phyloP scores from a whole-genome alignment of 73 alveolate genomes.

The Uronychia setigera region DNA sequence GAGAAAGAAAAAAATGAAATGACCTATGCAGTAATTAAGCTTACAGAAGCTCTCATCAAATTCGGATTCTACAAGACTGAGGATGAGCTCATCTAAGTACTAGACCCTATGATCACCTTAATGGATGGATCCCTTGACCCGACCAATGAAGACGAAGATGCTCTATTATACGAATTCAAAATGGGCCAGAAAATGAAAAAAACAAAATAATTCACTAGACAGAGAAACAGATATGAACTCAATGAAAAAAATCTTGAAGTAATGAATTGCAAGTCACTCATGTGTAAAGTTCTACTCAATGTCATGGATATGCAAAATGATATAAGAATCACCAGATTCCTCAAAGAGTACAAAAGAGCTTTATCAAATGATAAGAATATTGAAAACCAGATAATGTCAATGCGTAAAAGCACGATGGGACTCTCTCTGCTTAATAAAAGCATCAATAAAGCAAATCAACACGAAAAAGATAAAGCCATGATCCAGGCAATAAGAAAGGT shows the following conservation, averaged over 20 bases:
- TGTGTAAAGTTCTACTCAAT: constrained; percentile 26
- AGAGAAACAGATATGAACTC: constrained; percentile 11
- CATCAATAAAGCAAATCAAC: too few species aligned
- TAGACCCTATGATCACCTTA: constrained; percentile 41
- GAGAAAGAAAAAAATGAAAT: constrained; percentile 30
- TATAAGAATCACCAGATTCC: constrained; percentile 21
- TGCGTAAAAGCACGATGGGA: too few species aligned
- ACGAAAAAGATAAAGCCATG: background rate
- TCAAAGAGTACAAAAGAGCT: constrained; percentile 2
- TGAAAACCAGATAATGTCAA: too few species aligned
- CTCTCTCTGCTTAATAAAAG: too few species aligned
- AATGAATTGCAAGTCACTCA: constrained; percentile 27
- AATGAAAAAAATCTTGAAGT: constrained; percentile 7
- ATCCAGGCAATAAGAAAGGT: background rate
- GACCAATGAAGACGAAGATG: constrained; percentile 13
- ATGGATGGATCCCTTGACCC: constrained; percentile 47
- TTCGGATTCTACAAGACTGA: constrained; percentile 35
- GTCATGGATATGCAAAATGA: constrained; percentile 47
- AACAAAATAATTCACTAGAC: background rate
- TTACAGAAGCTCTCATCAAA: constrained; percentile 11
- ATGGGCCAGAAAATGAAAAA: background rate
- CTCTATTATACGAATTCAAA: background rate
- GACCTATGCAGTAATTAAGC: constrained; percentile 31
- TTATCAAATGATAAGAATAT: background rate
- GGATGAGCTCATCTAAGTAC: constrained; percentile 33